phyloP scores from a whole-genome alignment of 2,329 filamentous ascomycete species.

The Gnomoniopsis sp. region DNA sequence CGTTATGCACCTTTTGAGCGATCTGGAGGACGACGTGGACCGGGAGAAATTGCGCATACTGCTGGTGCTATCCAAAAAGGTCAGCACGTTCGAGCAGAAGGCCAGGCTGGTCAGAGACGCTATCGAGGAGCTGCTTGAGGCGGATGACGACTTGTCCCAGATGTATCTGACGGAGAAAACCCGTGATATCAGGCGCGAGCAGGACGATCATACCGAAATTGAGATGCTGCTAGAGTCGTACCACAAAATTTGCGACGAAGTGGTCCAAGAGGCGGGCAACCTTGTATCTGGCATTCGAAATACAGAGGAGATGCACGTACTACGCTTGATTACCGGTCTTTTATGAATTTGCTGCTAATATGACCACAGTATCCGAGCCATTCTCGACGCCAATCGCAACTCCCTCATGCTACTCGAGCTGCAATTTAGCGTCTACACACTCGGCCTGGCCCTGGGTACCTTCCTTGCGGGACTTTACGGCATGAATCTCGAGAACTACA shows the following conservation, averaged over 20 bases:
- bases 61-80: constrained; percentile 89
- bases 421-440: constrained; percentile 91
- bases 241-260: constrained; percentile 96
- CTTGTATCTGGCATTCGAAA: constrained; percentile 93
- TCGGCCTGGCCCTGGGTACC: constrained; percentile 91
- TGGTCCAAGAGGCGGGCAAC: constrained; percentile 91
- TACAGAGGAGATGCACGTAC: constrained; percentile 89
- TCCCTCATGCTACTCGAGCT: constrained; percentile 95
- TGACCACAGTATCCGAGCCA: constrained; percentile 75
- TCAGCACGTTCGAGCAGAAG: constrained; percentile 97
- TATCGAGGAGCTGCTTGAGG: constrained; percentile 91
- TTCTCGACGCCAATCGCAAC: constrained; percentile 96
- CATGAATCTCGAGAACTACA: constrained; percentile 99
- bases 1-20: constrained; percentile 81
- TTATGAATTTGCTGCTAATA: constrained; percentile 22
- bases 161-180: constrained; percentile 96
- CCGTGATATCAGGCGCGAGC: constrained; percentile 66
- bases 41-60: constrained; percentile 87
- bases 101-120: constrained; percentile 90
- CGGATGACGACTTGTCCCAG: constrained; percentile 86
- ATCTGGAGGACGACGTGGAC: constrained; percentile 95
- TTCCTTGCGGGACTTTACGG: constrained; percentile 98
- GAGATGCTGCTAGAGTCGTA: constrained; percentile 97
- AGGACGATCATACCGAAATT: constrained; percentile 91
- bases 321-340: neutral